Evolutionary conservation across 768 basidiomycete species (phyloP), one percentile per base, ranked within the genome.

Genomic region (Tylopilus cervinicoccineus): DNA sequence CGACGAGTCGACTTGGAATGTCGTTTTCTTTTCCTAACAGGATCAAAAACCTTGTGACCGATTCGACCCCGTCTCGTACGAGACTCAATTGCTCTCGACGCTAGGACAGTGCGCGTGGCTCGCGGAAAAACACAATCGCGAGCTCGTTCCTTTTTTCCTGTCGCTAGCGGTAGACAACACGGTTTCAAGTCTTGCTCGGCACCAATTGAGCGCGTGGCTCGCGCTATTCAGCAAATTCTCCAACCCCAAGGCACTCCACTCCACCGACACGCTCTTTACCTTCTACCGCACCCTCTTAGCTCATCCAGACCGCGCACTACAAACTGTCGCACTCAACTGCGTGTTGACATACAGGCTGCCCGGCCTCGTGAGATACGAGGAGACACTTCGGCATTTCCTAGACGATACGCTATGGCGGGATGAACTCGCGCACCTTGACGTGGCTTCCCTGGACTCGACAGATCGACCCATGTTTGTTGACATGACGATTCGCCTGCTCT

Each of bases 381-480:
- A 86, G n/a, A 75, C 76, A 11, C 67, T 98, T 20, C 73, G 76
- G 10, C 72, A 72, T 8, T 71, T 98, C 11, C 73, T 99, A 27
- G 93, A 97, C 52, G 87, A 92, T 39, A 84, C 83, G 7, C 72
- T 86, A 39, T 96, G 93, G 82, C 73, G 93, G n/a, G 95, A 98
- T 60, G 83, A 88, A 55, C 77, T 98, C 5, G 76, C 83, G 2
- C 74, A 80, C 13, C 76, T 98, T 36, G 76, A 87, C 48, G 70
- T 94, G 11, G 70, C 71, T n/a, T 77, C 78, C 6, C 71, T 84
- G 47, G 74, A 78, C 16, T 60, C 70, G 1, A 66, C 72, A 1
- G 81, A 85, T 55, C 76, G 95, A 27, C 57, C 60, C 2, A 84
- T 84, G 53, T 70, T 91, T 13, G 75, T 96, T 8, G 80, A 84